phyloP scores from a whole-genome alignment of 768 basidiomycete species.

The Kwoniella pini region DNA sequence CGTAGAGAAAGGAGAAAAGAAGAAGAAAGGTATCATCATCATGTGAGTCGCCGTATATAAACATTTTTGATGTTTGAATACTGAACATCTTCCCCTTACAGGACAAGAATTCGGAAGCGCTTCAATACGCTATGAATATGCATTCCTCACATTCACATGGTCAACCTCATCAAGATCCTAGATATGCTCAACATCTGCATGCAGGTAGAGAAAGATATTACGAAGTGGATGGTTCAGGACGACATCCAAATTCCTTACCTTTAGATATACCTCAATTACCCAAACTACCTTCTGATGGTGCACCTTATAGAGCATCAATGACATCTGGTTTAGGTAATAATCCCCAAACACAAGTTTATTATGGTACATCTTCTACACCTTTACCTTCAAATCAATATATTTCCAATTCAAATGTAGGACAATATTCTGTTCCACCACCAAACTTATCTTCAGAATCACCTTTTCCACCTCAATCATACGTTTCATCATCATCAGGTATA shows the following conservation, averaged over 20 bases:
- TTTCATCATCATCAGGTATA: neutral
- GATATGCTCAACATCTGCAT: conserved; percentile 1
- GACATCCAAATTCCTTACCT: neutral
- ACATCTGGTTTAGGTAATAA: neutral
- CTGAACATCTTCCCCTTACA: conserved; percentile 6
- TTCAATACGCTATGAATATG: conserved; percentile 37
- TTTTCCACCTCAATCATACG: neutral
- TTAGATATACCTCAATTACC: conserved; percentile 12
- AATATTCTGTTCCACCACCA: conserved; percentile 4
- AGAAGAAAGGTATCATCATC: conserved; percentile 7
- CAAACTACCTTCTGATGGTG: conserved; percentile 8
- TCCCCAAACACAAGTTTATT: neutral
- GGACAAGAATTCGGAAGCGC: conserved; percentile 21
- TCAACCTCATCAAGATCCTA: neutral
- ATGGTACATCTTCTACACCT: conserved; percentile 1
- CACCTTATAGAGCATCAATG: conserved; percentile 2
- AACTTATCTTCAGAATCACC: neutral
- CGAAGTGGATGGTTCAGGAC: neutral
- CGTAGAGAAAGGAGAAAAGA: conserved; percentile 7
- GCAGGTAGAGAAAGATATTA: conserved; percentile 2
- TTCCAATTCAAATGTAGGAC: neutral
- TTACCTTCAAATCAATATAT: neutral
- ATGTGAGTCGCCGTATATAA: conserved; percentile 6
- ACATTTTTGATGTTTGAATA: neutral
- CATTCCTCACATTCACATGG: conserved; percentile 14